Percentiles rank a stretch among this genome's conserved stretches.
Conservation (phyloP, 108 stramenopile species). For the Parietichytrium sp. region DNA sequence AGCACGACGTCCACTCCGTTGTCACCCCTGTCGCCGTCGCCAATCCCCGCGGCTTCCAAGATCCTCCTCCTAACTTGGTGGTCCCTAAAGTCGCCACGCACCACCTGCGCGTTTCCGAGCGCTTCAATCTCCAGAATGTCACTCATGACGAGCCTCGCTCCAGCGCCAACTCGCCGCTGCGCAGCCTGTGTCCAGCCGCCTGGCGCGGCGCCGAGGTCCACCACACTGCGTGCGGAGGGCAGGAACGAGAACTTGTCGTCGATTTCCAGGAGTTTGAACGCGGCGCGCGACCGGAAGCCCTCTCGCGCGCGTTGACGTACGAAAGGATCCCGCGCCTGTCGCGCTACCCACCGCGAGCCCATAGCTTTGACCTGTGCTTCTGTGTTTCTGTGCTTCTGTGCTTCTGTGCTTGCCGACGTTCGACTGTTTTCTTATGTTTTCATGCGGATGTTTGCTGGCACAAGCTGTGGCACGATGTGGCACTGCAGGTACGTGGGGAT, state of each 20-base stretch:
- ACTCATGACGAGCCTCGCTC: background rate
- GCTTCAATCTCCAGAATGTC: slow-evolving; percentile 6
- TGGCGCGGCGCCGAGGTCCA: slow-evolving; percentile 42
- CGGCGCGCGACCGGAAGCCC: background rate
- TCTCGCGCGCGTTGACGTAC: background rate
- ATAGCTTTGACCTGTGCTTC: too few species aligned
- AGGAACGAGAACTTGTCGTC: background rate
- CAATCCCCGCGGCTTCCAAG: background rate
- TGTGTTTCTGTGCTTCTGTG: too few species aligned
- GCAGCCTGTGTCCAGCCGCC: slow-evolving; percentile 38
- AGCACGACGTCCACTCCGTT: slow-evolving; percentile 15
- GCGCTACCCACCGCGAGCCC: slow-evolving; percentile 3
- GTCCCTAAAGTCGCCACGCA: slow-evolving; percentile 34
- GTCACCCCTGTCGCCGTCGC: background rate
- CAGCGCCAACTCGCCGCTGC: background rate
- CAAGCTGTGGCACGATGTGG: too few species aligned
- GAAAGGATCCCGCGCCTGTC: background rate
- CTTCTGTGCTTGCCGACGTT: too few species aligned
- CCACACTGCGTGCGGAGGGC: background rate
- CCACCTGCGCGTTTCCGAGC: background rate
- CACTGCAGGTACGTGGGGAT: too few species aligned
- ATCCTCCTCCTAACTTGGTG: background rate
- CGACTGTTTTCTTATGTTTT: too few species aligned
- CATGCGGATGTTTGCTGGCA: too few species aligned
- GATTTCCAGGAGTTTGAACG: slow-evolving; percentile 25